Evolutionary conservation across 1,284 basidiomycete species (phyloP).

Genomic region (Cryptococcus wingfieldii): DNA sequence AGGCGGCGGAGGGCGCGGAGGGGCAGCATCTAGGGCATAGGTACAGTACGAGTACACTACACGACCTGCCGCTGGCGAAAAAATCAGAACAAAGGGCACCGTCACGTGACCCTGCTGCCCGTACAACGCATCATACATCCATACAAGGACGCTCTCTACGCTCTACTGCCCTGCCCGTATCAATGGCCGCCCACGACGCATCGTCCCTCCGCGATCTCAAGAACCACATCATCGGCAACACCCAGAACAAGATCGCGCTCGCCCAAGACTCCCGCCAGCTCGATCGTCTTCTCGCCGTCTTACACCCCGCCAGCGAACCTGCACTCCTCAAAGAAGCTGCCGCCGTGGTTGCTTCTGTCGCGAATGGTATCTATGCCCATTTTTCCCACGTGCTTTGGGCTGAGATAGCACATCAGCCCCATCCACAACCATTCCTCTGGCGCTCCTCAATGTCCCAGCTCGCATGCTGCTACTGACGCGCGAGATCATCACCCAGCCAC

Average conservation of each 20-base stretch:
- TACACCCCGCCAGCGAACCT: constrained; percentile 4
- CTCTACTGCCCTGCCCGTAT: not conserved
- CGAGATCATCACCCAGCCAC: constrained; percentile 2
- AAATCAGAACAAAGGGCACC: not conserved
- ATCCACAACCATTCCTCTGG: no score
- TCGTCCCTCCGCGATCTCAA: constrained; percentile 25
- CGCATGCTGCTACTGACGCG: constrained; percentile 28
- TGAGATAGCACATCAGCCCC: not conserved
- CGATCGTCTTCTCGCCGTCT: constrained; percentile 16
- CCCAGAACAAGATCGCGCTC: constrained; percentile 46
- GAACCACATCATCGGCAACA: constrained; percentile 48
- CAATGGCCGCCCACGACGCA: not conserved
- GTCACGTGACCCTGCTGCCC: not conserved
- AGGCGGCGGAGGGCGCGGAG: not conserved
- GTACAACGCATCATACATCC: not conserved
- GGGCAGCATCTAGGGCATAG: constrained; percentile 5
- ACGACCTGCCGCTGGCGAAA: not conserved
- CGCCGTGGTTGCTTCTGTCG: constrained; percentile 46
- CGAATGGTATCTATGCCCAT: constrained; percentile 38
- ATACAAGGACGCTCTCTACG: not conserved
- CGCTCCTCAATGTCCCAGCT: constrained; percentile 11
- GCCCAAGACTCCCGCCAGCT: constrained; percentile 23
- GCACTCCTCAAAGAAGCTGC: constrained; percentile 41
- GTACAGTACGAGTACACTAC: not conserved
- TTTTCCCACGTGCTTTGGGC: constrained; percentile 20